These are phyloP conservation scores for Jamesozyma spencerorum DNA, from an alignment of 805 yeast species.

Conservation along the genomic window DNA sequence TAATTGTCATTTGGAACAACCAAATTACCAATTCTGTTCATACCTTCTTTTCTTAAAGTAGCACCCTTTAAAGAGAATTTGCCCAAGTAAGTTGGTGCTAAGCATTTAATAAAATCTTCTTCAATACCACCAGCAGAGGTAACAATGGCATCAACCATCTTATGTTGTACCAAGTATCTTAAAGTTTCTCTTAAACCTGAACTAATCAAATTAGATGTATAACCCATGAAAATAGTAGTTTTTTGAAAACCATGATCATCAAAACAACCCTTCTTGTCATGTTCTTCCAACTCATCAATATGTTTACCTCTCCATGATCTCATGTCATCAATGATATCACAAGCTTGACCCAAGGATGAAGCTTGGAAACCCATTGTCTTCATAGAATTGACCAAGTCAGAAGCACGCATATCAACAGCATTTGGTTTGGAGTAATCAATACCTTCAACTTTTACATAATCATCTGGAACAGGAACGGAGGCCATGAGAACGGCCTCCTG, in stretches of 20 bases:
- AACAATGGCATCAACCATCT: conserved; percentile 89
- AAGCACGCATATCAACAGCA: conserved; percentile 70
- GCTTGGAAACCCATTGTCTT: conserved; percentile 97
- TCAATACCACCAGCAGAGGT: conserved; percentile 98
- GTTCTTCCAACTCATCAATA: conserved; percentile 57
- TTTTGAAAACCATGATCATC: conserved; percentile 72
- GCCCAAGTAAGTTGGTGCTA: conserved; percentile 94
- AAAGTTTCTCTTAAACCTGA: conserved; percentile 90
- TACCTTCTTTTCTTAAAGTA: conserved; percentile 81
- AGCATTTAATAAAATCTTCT: conserved; percentile 91
- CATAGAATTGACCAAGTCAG: conserved; percentile 74
- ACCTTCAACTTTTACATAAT: conserved; percentile 72
- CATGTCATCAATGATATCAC: conserved; percentile 90
- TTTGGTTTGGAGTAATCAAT: conserved; percentile 78
- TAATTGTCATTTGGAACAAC: conserved; percentile 97
- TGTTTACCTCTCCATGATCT: conserved; percentile 86
- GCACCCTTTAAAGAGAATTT: conserved; percentile 79
- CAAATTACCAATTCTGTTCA: conserved; percentile 95
- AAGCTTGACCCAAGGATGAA: conserved; percentile 72
- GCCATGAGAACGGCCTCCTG: conserved; percentile 85
- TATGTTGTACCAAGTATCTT: conserved; percentile 82
- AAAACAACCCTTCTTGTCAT: conserved; percentile 62
- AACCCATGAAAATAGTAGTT: conserved; percentile 90
- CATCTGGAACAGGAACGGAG: conserved; percentile 78
- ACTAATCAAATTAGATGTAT: conserved; percentile 90